phyloP scores from a whole-genome alignment of 106 monocot genomes.

The Chionographis japonica region DNA sequence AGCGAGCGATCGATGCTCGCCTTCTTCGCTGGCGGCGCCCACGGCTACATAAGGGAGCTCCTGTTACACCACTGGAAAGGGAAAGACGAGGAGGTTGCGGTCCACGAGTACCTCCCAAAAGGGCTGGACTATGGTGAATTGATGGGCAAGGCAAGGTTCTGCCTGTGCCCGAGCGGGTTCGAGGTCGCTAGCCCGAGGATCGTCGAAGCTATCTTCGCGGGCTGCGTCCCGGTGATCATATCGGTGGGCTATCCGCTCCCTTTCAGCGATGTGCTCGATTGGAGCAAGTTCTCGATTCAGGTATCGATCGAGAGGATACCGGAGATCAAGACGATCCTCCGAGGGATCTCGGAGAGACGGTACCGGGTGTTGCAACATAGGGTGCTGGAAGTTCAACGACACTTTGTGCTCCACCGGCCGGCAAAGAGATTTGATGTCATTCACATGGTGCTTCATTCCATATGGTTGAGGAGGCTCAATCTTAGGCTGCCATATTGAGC shows the following conservation, averaged over 20 bases:
- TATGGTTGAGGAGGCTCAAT: constrained; percentile 56
- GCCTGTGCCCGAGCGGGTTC: constrained; percentile 74
- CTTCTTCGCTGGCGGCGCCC: constrained; percentile 75
- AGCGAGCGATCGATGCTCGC: constrained; percentile 40
- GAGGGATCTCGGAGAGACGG: constrained; percentile 22
- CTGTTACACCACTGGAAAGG: constrained; percentile 55
- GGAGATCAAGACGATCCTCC: constrained; percentile 43
- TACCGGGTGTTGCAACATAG: constrained; percentile 27
- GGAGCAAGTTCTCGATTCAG: constrained; percentile 46
- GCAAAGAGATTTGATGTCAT: constrained; percentile 40
- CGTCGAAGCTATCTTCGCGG: constrained; percentile 57
- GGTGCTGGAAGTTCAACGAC: constrained; percentile 39
- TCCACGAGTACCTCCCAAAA: constrained; percentile 61
- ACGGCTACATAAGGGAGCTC: constrained; percentile 52
- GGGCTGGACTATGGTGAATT: constrained; percentile 21
- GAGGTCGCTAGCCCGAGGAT: constrained; percentile 78
- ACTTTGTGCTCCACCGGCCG: constrained; percentile 45
- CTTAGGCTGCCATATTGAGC: constrained; percentile 30
- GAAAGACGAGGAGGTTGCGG: constrained; percentile 42
- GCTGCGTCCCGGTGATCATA: constrained; percentile 76
- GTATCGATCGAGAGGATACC: constrained; percentile 43
- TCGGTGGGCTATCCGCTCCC: constrained; percentile 53
- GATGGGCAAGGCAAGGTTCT: constrained; percentile 56
- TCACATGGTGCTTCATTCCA: constrained; percentile 54
- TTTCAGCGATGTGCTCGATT: constrained; percentile 69